These are phyloP conservation scores for Platanthera guangdongensis DNA, from an alignment of 106 monocot species.

Conservation along the genomic window DNA sequence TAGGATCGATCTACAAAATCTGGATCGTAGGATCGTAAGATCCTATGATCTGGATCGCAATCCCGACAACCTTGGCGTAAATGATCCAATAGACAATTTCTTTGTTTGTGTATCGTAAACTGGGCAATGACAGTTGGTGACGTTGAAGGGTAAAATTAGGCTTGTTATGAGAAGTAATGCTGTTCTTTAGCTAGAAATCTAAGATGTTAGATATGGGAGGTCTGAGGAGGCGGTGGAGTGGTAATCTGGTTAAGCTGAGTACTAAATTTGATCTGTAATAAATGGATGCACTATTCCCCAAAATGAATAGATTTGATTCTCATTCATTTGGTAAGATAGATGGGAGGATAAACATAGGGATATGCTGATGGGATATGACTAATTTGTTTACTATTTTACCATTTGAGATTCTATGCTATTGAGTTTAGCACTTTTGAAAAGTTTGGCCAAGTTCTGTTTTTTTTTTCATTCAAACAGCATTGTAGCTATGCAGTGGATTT, in stretches of 20 bases:
- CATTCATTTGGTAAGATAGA: background rate
- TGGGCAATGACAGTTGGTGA: too few relatives aligned
- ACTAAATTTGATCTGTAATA: background rate
- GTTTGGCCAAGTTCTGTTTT: background rate
- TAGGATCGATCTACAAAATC: too few relatives aligned
- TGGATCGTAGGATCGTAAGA: too few relatives aligned
- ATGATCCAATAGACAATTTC: too few relatives aligned
- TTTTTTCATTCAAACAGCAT: background rate
- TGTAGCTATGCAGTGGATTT: background rate
- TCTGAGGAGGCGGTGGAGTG: conserved; percentile 1
- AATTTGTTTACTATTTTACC: background rate
- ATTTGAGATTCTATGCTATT: background rate
- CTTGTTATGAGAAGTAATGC: too few relatives aligned
- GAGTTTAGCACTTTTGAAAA: background rate
- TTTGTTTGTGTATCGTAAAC: too few relatives aligned
- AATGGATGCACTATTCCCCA: too few relatives aligned
- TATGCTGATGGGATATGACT: background rate
- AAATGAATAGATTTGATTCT: background rate
- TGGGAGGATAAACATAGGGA: background rate
- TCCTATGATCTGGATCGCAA: too few relatives aligned
- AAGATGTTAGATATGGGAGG: too few relatives aligned
- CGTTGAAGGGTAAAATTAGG: too few relatives aligned
- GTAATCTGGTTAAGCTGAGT: background rate
- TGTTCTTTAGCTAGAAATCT: too few relatives aligned
- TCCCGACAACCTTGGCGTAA: too few relatives aligned